A percentile compares a stretch with the other conserved stretches of the same genome.
phyloP scores from a whole-genome alignment of 2,329 filamentous ascomycete species.

The Colletotrichum sp. region DNA sequence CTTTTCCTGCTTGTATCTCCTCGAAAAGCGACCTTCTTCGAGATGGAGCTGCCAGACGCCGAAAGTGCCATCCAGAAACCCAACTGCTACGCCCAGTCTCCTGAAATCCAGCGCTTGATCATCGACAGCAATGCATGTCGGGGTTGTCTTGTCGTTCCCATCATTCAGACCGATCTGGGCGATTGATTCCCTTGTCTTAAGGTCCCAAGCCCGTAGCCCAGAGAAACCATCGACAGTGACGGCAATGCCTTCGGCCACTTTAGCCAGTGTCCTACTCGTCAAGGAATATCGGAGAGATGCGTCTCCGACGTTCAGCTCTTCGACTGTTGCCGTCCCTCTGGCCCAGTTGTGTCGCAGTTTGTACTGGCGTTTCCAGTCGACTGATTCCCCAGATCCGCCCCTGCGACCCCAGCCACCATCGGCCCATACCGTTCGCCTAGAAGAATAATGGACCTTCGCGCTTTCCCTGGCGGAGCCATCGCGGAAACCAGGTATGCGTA shows the following conservation, averaged over 20 bases:
- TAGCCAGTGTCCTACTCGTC: slow-evolving; percentile 51
- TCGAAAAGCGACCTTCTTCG: slow-evolving; percentile 44
- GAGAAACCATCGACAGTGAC: slow-evolving; percentile 74
- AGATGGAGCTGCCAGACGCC: slow-evolving; percentile 69
- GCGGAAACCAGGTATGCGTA: slow-evolving; percentile 73
- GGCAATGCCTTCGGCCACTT: slow-evolving; percentile 77
- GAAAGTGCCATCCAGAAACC: slow-evolving; percentile 75
- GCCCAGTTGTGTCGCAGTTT: slow-evolving; percentile 92
- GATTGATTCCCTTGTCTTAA: slow-evolving; percentile 67
- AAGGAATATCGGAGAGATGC: slow-evolving; percentile 28
- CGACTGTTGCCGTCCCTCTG: slow-evolving; percentile 78
- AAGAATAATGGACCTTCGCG: slow-evolving; percentile 49
- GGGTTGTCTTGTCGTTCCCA: slow-evolving; percentile 33
- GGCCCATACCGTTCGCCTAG: slow-evolving; percentile 48
- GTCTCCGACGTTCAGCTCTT: slow-evolving; percentile 69
- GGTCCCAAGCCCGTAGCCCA: slow-evolving; percentile 81
- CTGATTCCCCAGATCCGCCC: slow-evolving; percentile 60
- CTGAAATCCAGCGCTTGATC: slow-evolving; percentile 47
- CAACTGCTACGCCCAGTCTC: slow-evolving; percentile 66
- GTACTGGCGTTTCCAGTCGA: slow-evolving; percentile 90
- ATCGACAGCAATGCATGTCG: slow-evolving; percentile 72
- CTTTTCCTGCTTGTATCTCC: slow-evolving; percentile 63
- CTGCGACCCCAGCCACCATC: slow-evolving; percentile 43
- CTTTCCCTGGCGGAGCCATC: slow-evolving; percentile 34
- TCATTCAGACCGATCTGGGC: slow-evolving; percentile 48